Evolutionary conservation across 2,329 filamentous ascomycete species (phyloP), one percentile per base, ranked within the genome.

Genomic region (Alternaria sp.): DNA sequence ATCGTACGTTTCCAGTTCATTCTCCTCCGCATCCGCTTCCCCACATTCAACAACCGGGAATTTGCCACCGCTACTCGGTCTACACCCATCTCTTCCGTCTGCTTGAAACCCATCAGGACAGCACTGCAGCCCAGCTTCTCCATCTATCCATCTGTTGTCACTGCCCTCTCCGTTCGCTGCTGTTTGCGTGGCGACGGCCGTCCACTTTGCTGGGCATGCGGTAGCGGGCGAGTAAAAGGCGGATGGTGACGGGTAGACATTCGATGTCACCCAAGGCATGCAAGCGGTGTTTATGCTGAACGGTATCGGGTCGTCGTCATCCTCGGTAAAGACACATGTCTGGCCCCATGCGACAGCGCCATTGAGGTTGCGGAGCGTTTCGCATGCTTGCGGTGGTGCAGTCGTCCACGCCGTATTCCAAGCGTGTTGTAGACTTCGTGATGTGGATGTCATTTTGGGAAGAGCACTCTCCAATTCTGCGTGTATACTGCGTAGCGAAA

Each of bases 311-410:
- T 60, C 63, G 13, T 91, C 92, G 67, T 97, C 96, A 28, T 87
- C 80, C 66, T 86, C 88, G 55, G 88, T 83, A 70, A 97, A 97
- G n/a, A 94, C 80, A 23, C 92, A 92, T 0, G 90, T 92, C 75
- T 96, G 93, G 0, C 93, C 93, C 92, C 93, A 97, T 14, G 63
- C 56, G 6, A 67, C 51, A 9, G 42, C 54, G 42, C 56, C 59
- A 33, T 49, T 40, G 37, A 60, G 39, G 13, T 58, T 63, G 46
- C 64, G 66, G 6, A 70, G 61, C 0, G 68, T 70, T 8, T 53
- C 37, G 57, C 68, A 70, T 36, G 66, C 55, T 4, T 64, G 14
- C 21, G 67, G 61, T 14, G 65, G 65, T 40, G 62, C 55, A 4
- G 56, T 63, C 11, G 51, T 41, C 56, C 54, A 71, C 3, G 63